Evolutionary conservation across 169 alveolate species (phyloP).

Genomic region (Plasmodium relictum): DNA sequence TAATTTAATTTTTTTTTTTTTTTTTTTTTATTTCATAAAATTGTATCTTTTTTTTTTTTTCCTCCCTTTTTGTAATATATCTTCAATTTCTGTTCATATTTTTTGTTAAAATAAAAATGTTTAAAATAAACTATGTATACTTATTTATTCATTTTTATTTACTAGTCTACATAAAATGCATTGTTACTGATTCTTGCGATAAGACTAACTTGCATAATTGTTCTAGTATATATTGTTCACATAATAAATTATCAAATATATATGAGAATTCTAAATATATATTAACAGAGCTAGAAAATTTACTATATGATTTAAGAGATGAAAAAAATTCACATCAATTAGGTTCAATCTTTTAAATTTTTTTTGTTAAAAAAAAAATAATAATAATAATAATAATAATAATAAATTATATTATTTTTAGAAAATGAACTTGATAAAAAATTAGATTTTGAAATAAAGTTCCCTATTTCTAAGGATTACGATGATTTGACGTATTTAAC

Average conservation of each 20-base stretch:
- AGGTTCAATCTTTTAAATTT: conserved; percentile 5
- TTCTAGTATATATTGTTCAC: conserved; percentile 51
- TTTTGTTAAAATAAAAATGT: conserved; percentile 38
- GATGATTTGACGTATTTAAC: conserved; percentile 32
- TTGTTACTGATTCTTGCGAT: background rate
- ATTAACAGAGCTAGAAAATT: conserved; percentile 47
- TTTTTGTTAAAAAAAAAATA: conserved; percentile 9
- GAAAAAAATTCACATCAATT: conserved; percentile 34
- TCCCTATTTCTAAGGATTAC: conserved; percentile 21
- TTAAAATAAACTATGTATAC: background rate
- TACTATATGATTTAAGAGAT: conserved; percentile 54
- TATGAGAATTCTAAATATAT: conserved; percentile 55
- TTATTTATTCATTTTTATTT: conserved; percentile 22
- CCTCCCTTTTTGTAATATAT: conserved; percentile 1
- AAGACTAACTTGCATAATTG: conserved; percentile 23
- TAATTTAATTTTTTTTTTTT: background rate
- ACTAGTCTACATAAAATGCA: conserved; percentile 13
- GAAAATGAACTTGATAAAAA: conserved; percentile 34
- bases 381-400: background rate
- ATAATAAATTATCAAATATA: conserved; percentile 56
- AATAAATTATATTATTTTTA: background rate
- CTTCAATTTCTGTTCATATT: background rate
- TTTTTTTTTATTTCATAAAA: no score
- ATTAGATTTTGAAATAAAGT: conserved; percentile 58
- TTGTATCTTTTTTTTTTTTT: background rate